Evolutionary conservation across 768 basidiomycete species (phyloP).

Genomic region (Leccinum uliginosum): DNA sequence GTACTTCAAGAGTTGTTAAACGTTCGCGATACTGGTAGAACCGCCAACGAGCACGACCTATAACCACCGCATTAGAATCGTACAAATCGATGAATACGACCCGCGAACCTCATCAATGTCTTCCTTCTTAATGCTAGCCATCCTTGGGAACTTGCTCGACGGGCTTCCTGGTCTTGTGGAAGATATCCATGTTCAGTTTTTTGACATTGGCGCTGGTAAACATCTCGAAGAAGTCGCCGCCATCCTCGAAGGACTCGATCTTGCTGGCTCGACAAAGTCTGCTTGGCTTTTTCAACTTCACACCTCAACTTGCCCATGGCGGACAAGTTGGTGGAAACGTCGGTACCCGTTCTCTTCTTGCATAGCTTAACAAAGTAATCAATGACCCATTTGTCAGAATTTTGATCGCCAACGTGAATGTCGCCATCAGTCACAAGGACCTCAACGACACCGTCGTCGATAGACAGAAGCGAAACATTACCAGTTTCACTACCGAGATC

Average conservation of each 20-base stretch:
- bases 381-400: conserved; percentile 92
- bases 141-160: conserved; percentile 99
- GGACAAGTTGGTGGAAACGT: conserved; percentile 71
- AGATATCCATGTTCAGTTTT: conserved; percentile 96
- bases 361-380: conserved; percentile 85
- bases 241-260: conserved; percentile 57
- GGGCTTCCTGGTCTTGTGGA: conserved; percentile 99
- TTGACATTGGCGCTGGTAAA: conserved; percentile 98
- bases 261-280: conserved; percentile 81
- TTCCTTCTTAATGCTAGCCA: conserved; percentile 94
- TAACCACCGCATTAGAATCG: no score
- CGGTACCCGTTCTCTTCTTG: conserved; percentile 89
- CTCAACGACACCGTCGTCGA: conserved; percentile 91
- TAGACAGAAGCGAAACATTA: conserved; percentile 93
- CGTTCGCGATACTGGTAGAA: no score
- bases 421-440: conserved; percentile 90
- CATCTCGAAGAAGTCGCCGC: conserved; percentile 96
- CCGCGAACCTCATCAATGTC: no score
- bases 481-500: conserved; percentile 69
- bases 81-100: no score
- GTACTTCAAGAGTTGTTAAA: no score
- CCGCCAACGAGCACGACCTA: no score
- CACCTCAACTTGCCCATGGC: conserved; percentile 78
- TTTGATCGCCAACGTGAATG: conserved; percentile 93
- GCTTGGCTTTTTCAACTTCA: conserved; percentile 91